phyloP scores from a whole-genome alignment of 2,329 filamentous ascomycete species.

The Pyrenophora seminiperda region DNA sequence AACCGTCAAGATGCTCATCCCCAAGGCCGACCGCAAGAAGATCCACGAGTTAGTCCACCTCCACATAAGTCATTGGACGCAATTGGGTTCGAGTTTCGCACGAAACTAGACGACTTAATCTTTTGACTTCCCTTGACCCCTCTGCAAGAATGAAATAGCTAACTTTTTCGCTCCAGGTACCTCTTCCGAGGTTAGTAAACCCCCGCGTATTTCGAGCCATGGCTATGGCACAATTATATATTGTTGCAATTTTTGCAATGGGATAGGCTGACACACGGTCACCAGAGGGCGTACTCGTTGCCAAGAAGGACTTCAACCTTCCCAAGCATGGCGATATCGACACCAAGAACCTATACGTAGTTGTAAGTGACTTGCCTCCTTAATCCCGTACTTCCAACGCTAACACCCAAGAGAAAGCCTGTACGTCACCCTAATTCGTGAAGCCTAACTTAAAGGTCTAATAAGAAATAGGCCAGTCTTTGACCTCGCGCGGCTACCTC shows the following conservation, averaged over 20 bases:
- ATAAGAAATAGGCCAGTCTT: conserved; percentile 70
- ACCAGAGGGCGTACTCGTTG: conserved; percentile 82
- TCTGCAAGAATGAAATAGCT: conserved; percentile 24
- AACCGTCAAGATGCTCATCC: conserved; percentile 77
- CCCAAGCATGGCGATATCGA: conserved; percentile 98
- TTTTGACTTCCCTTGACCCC: conserved; percentile 29
- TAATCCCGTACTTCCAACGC: not conserved
- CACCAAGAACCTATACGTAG: conserved; percentile 99
- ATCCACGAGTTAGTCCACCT: conserved; percentile 95
- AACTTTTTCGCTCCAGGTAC: conserved; percentile 38
- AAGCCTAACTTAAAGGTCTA: conserved; percentile 11
- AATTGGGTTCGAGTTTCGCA: conserved; percentile 37
- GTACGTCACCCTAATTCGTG: conserved; percentile 42
- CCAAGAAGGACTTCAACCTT: conserved; percentile 99
- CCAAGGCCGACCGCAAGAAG: conserved; percentile 99
- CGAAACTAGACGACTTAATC: conserved; percentile 37
- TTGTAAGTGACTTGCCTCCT: conserved; percentile 51
- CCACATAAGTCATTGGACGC: conserved; percentile 22
- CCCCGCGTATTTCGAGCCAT: conserved; percentile 38
- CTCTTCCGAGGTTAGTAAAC: conserved; percentile 51
- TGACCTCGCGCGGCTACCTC: conserved; percentile 96
- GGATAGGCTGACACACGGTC: conserved; percentile 52
- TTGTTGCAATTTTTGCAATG: conserved; percentile 39
- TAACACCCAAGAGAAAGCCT: conserved; percentile 68
- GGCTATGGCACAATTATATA: conserved; percentile 47